Evolutionary conservation across 225 moss, liverwort and hornwort species (phyloP).

Genomic region (Pleurozium schreberi): DNA sequence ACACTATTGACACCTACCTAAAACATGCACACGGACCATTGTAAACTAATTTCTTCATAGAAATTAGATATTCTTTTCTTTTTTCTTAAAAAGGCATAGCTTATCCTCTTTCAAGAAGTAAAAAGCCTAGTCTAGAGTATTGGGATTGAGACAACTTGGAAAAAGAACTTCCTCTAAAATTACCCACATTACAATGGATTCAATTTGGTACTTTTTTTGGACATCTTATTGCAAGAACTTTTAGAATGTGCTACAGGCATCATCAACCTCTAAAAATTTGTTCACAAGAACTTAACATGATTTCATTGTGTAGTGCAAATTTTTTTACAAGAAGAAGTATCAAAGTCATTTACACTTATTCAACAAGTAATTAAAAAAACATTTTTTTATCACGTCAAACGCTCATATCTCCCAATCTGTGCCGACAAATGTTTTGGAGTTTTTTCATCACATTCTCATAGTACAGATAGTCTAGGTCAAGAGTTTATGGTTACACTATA

Average conservation of each 20-base stretch:
- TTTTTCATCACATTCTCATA: neutral
- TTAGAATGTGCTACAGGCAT: neutral
- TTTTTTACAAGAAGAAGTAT: neutral
- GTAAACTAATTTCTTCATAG: neutral
- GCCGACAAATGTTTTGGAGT: neutral
- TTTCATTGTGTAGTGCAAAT: neutral
- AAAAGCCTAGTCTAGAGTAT: rapidly evolving
- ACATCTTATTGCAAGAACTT: neutral
- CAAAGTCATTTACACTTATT: rapidly evolving
- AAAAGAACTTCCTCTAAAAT: neutral
- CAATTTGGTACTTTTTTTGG: neutral
- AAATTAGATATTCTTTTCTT: neutral
- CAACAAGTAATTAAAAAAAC: rapidly evolving
- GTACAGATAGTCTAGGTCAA: neutral
- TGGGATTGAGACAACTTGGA: rapidly evolving
- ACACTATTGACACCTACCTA: neutral
- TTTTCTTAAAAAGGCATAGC: neutral
- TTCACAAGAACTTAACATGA: neutral
- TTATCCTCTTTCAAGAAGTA: neutral
- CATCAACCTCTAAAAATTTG: neutral
- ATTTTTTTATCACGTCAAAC: neutral
- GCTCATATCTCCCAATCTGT: neutral
- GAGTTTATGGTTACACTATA: neutral
- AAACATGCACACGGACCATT: rapidly evolving
- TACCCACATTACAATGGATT: neutral